These are phyloP conservation scores for Trametes cingulata DNA, from an alignment of 768 basidiomycete species.

Conservation along the genomic window DNA sequence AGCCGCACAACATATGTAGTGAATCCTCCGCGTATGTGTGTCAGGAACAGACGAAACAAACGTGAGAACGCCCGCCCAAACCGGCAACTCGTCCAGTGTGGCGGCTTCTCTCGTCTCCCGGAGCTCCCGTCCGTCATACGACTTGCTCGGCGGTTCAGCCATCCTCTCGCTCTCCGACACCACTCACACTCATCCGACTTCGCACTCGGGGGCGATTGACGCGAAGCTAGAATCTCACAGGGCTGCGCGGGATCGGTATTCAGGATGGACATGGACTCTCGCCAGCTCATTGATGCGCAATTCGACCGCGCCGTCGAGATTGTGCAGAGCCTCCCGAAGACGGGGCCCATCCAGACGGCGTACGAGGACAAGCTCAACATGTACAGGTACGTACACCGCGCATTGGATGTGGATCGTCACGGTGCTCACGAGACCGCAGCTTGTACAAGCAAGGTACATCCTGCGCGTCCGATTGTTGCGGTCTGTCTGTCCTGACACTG, in stretches of 20 bases:
- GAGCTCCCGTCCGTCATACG: constrained; percentile 1
- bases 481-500: not conserved
- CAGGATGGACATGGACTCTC: constrained; percentile 53
- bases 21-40: no score
- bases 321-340: constrained; percentile 89
- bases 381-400: constrained; percentile 64
- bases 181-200: not conserved
- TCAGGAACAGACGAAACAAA: not conserved
- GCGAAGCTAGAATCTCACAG: not conserved
- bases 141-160: constrained; percentile 1
- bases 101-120: not conserved
- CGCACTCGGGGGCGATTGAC: not conserved
- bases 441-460: constrained; percentile 87
- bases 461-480: not conserved
- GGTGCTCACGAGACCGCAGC: constrained; percentile 39
- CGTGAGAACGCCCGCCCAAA: constrained; percentile 14
- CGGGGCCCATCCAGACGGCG: constrained; percentile 91
- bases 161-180: not conserved
- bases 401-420: not conserved
- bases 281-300: constrained; percentile 73
- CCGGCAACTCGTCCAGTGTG: constrained; percentile 2
- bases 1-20: no score
- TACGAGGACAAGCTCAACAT: constrained; percentile 95
- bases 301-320: constrained; percentile 96
- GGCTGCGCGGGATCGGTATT: not conserved